Percentiles rank a stretch among this genome's conserved stretches.
Evolutionary conservation across 2,329 filamentous ascomycete species (phyloP).

Genomic region (Verticillium zaregamsianum): DNA sequence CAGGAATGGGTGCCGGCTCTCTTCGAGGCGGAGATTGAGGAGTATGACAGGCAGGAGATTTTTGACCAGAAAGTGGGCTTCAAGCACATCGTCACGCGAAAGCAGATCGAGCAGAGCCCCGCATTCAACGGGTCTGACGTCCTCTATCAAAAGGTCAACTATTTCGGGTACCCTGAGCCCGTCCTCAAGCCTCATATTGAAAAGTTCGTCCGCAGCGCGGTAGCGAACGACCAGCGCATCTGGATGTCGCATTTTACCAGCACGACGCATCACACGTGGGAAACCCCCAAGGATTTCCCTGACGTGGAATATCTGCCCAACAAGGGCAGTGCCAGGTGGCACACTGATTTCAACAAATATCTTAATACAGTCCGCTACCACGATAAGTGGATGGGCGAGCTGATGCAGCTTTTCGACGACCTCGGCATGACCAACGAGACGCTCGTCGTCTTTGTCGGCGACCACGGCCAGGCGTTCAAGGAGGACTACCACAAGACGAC

Average conservation of each 20-base stretch:
- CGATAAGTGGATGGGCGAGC: conserved; percentile 32
- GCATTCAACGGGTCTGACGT: not conserved
- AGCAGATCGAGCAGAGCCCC: not conserved
- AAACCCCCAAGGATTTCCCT: not conserved
- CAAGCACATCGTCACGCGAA: conserved; percentile 1
- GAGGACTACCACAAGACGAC: conserved; percentile 30
- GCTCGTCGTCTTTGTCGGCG: conserved; percentile 40
- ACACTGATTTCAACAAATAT: conserved; percentile 30
- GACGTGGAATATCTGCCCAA: not conserved
- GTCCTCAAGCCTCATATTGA: conserved; percentile 30
- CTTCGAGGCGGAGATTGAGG: conserved; percentile 15
- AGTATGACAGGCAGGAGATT: conserved; percentile 12
- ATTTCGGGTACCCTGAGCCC: conserved; percentile 37
- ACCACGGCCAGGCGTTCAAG: conserved; percentile 36
- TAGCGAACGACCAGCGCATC: conserved; percentile 23
- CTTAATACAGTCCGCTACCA: conserved; percentile 35
- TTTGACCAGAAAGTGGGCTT: conserved; percentile 18
- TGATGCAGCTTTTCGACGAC: conserved; percentile 36
- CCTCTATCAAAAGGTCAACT: conserved; percentile 23
- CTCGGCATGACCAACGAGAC: conserved; percentile 38
- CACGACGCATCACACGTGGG: conserved; percentile 31
- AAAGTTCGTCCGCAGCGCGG: conserved; percentile 11
- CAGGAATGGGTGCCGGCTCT: conserved; percentile 11
- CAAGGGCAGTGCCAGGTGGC: not conserved
- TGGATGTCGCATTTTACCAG: conserved; percentile 31